A percentile compares a stretch with the other conserved stretches of the same genome.
These are phyloP conservation scores for Cubamyces lactineus DNA, from an alignment of 768 basidiomycete species.

Conservation along the genomic window DNA sequence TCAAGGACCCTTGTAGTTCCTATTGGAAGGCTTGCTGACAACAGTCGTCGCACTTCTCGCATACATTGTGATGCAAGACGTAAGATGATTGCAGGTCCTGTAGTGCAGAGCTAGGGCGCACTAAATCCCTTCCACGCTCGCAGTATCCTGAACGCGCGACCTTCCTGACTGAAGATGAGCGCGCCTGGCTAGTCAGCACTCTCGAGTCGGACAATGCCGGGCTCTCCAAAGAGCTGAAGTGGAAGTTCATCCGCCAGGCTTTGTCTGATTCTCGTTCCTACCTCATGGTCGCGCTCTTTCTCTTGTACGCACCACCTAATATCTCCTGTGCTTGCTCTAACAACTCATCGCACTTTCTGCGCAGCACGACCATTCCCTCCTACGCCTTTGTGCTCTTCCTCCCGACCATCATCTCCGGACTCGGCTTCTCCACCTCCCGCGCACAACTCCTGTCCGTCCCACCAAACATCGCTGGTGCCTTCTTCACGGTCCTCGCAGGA, in stretches of 20 bases:
- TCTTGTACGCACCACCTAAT: slow-evolving; percentile 11
- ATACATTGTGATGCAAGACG: slow-evolving; percentile 13
- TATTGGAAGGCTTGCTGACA: slow-evolving; percentile 19
- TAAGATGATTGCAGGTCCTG: not conserved
- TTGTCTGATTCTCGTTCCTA: slow-evolving; percentile 12
- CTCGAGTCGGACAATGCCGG: slow-evolving; percentile 10
- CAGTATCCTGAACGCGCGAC: slow-evolving; percentile 18
- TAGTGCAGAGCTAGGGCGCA: not conserved
- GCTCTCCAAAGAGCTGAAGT: slow-evolving; percentile 9
- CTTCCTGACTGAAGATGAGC: slow-evolving; percentile 15
- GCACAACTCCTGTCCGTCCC: slow-evolving; percentile 65
- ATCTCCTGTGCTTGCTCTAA: not conserved
- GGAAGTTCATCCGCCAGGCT: slow-evolving; percentile 15
- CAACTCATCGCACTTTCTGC: not conserved
- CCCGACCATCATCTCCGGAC: slow-evolving; percentile 65
- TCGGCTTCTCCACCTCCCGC: slow-evolving; percentile 54
- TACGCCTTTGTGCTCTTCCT: slow-evolving; percentile 55
- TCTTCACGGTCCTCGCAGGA: slow-evolving; percentile 5
- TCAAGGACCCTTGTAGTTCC: not conserved
- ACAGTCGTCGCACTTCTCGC: slow-evolving; percentile 2
- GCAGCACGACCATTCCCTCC: slow-evolving; percentile 33
- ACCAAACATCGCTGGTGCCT: slow-evolving; percentile 34
- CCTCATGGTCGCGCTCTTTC: slow-evolving; percentile 9
- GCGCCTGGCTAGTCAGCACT: slow-evolving; percentile 14
- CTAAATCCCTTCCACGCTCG: not conserved